Evolutionary conservation across 352 stramenopile genomes (phyloP).

Genomic region (Phytophthora melonis): DNA sequence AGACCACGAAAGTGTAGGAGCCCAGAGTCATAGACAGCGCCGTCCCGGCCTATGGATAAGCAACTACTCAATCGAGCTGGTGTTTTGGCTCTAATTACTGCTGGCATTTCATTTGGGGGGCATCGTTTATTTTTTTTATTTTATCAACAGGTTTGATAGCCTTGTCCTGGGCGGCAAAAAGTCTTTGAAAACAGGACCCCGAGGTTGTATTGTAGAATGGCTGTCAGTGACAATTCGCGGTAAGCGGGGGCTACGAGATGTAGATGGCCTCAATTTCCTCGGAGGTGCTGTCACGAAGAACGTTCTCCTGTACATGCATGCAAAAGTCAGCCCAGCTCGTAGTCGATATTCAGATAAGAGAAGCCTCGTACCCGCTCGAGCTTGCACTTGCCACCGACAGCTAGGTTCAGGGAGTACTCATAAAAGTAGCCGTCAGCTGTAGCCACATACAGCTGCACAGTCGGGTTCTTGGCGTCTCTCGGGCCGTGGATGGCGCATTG

Average conservation of each 20-base stretch:
- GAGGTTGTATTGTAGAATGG: not conserved
- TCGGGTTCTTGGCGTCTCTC: conserved; percentile 52
- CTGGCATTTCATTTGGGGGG: conserved; percentile 26
- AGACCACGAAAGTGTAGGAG: conserved; percentile 19
- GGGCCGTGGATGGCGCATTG: conserved; percentile 85
- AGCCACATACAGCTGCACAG: conserved; percentile 82
- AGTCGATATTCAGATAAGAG: not conserved
- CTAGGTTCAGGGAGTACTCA: conserved; percentile 85
- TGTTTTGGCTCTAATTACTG: conserved; percentile 14
- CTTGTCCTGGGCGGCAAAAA: not conserved
- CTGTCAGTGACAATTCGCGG: not conserved
- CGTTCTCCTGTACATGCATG: conserved; percentile 69
- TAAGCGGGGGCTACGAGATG: conserved; percentile 57
- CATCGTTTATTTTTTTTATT: conserved; percentile 28
- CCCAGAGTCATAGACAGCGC: conserved; percentile 31
- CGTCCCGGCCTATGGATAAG: conserved; percentile 12
- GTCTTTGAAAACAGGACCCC: no score
- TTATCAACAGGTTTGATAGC: conserved; percentile 4
- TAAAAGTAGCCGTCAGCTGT: conserved; percentile 89
- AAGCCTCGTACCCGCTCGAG: conserved; percentile 60
- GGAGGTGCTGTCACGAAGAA: conserved; percentile 81
- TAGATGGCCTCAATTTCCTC: conserved; percentile 90
- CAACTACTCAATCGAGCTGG: conserved; percentile 32
- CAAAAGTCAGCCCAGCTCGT: not conserved
- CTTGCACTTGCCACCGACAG: conserved; percentile 80